phyloP scores from a whole-genome alignment of 176 grass and related monocot species.

The Aechmea fasciata region DNA sequence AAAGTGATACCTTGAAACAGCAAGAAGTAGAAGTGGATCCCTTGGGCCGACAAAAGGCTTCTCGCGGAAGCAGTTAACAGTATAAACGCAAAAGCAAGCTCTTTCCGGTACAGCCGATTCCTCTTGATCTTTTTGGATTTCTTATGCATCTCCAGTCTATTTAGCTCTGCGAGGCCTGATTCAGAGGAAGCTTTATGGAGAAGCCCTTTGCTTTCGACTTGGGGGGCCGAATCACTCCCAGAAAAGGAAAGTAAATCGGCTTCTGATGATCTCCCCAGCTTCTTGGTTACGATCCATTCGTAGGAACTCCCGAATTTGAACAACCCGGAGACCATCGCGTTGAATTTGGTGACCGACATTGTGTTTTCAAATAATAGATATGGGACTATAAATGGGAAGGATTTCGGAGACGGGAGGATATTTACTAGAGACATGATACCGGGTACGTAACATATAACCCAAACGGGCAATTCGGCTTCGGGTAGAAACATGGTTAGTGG shows the following conservation, averaged over 20 bases:
- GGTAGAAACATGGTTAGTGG: conserved; percentile 26
- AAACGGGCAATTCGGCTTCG: conserved; percentile 25
- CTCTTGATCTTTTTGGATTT: conserved; percentile 14
- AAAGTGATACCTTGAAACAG: conserved; percentile 34
- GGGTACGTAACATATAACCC: conserved; percentile 27
- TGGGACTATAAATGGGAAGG: conserved; percentile 26
- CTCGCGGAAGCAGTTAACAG: conserved; percentile 26
- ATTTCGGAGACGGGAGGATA: conserved; percentile 20
- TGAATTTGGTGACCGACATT: conserved; percentile 34
- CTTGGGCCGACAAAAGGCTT: conserved; percentile 33
- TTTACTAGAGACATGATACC: conserved; percentile 23
- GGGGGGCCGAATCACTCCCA: not conserved
- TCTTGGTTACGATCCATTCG: conserved; percentile 28
- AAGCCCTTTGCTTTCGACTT: conserved; percentile 5
- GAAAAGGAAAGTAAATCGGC: conserved; percentile 20
- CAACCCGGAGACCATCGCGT: conserved; percentile 23
- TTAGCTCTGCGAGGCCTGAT: conserved; percentile 12
- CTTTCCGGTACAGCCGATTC: conserved; percentile 20
- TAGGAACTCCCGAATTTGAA: conserved; percentile 26
- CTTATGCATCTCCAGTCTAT: conserved; percentile 14
- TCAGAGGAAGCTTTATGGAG: conserved; percentile 18
- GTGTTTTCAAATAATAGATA: conserved; percentile 29
- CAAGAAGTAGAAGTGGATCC: conserved; percentile 36
- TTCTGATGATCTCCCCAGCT: conserved; percentile 26
- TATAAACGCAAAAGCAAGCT: conserved; percentile 25